These are phyloP conservation scores for Cnidoscolus chayamansa DNA, from an alignment of 441 rosid genomes.

Conservation along the genomic window DNA sequence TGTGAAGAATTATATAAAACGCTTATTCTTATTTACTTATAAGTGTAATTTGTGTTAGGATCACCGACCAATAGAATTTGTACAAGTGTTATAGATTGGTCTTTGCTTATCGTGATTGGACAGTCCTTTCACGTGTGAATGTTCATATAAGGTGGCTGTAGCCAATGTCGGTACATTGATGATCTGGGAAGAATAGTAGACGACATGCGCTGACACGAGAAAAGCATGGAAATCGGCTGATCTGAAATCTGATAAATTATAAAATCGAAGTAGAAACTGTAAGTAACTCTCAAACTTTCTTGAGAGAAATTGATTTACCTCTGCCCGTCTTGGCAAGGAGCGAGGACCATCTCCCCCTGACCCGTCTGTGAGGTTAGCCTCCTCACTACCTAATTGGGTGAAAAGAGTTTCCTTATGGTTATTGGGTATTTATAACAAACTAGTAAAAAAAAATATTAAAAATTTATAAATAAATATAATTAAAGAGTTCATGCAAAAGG, in stretches of 20 bases:
- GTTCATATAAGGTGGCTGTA: neutral
- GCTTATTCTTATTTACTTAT: neutral
- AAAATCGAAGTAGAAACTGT: too few relatives aligned
- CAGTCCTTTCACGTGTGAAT: neutral
- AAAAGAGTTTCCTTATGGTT: too few relatives aligned
- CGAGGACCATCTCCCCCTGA: too few relatives aligned
- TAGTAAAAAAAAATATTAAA: too few relatives aligned
- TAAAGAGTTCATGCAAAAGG: too few relatives aligned
- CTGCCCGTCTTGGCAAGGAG: too few relatives aligned
- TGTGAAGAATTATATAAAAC: neutral
- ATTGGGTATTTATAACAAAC: too few relatives aligned
- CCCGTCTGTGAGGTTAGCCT: too few relatives aligned
- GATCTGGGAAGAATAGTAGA: neutral
- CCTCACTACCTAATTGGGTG: too few relatives aligned
- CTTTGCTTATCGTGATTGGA: neutral
- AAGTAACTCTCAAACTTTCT: neutral
- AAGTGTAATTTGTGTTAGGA: neutral
- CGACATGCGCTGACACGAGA: neutral
- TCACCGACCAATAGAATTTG: neutral
- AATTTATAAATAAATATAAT: too few relatives aligned
- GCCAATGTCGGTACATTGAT: neutral
- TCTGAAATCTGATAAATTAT: neutral
- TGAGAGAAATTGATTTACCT: neutral
- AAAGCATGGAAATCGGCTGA: neutral
- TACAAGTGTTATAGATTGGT: neutral